A percentile compares a stretch with the other conserved stretches of the same genome.
Evolutionary conservation across 2,329 filamentous ascomycete genomes (phyloP).

Genomic region (Fusarium albosuccineum): DNA sequence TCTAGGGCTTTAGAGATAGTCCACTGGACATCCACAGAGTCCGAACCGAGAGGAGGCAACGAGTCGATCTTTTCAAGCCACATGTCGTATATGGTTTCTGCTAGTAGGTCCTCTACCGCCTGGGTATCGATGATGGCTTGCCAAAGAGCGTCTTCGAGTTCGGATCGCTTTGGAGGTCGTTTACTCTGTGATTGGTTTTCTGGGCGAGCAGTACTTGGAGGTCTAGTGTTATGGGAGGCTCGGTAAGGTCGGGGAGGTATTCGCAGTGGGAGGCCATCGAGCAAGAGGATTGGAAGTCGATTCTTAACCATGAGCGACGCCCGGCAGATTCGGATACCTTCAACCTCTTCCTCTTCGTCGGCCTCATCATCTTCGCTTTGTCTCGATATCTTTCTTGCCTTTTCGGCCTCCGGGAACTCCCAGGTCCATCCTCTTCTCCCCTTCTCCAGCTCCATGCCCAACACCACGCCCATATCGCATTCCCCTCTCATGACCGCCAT

Average conservation of each 20-base stretch:
- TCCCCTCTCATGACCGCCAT: slow-evolving; percentile 42
- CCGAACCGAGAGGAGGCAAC: slow-evolving; percentile 30
- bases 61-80: slow-evolving; percentile 45
- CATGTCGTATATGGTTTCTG: slow-evolving; percentile 43
- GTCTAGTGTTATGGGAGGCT: slow-evolving; percentile 9
- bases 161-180: slow-evolving; percentile 18
- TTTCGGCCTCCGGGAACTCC: slow-evolving; percentile 43
- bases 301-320: slow-evolving; percentile 37
- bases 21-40: slow-evolving; percentile 36
- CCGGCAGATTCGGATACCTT: slow-evolving; percentile 42
- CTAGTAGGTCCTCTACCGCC: slow-evolving; percentile 35
- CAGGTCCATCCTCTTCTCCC: slow-evolving; percentile 37
- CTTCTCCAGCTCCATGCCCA: slow-evolving; percentile 36
- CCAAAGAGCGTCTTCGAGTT: slow-evolving; percentile 39
- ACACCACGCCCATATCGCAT: slow-evolving; percentile 34
- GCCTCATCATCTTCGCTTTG: slow-evolving; percentile 1
- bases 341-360: slow-evolving; percentile 8
- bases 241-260: slow-evolving; percentile 13
- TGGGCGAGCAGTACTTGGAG: slow-evolving; percentile 5
- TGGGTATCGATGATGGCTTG: slow-evolving; percentile 31
- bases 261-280: slow-evolving; percentile 39
- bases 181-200: slow-evolving; percentile 8
- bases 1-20: slow-evolving; percentile 42
- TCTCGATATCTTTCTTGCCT: background rate
- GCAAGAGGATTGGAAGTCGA: slow-evolving; percentile 39